Percentiles rank a stretch among this genome's conserved stretches.
phyloP scores from a whole-genome alignment of 2,329 filamentous ascomycete genomes.

The Colletotrichum sp. region DNA sequence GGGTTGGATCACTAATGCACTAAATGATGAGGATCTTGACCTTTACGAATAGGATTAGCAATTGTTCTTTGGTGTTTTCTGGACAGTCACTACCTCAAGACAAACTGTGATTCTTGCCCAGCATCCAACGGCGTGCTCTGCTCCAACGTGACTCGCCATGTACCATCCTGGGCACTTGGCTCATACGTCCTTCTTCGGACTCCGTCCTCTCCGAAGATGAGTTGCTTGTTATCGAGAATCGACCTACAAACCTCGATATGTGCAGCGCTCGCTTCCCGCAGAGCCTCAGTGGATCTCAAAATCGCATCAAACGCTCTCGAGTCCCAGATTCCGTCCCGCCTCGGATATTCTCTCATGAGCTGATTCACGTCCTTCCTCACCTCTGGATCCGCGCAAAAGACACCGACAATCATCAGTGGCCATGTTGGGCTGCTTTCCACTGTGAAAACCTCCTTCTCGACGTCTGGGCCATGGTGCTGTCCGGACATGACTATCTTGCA shows the following conservation, averaged over 20 bases:
- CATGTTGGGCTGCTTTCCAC: conserved; percentile 27
- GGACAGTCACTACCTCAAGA: background rate
- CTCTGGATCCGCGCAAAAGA: conserved; percentile 40
- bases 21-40: background rate
- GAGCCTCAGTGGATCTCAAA: background rate
- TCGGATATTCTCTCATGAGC: conserved; percentile 44
- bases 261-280: background rate
- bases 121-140: background rate
- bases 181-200: background rate
- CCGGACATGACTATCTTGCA: background rate
- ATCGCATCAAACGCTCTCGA: conserved; percentile 38
- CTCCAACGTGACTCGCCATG: background rate
- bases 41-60: background rate
- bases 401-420: conserved; percentile 44
- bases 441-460: background rate
- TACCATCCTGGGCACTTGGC: background rate
- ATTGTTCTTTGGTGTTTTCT: background rate
- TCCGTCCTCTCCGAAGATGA: background rate
- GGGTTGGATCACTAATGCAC: background rate
- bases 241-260: background rate
- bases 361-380: conserved; percentile 44
- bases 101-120: background rate
- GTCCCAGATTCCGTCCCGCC: conserved; percentile 48
- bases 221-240: background rate
- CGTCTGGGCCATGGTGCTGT: background rate